Base-by-base conservation (phyloP, 2,329 filamentous ascomycete genomes). In the Apiospora phragmitis region DNA sequence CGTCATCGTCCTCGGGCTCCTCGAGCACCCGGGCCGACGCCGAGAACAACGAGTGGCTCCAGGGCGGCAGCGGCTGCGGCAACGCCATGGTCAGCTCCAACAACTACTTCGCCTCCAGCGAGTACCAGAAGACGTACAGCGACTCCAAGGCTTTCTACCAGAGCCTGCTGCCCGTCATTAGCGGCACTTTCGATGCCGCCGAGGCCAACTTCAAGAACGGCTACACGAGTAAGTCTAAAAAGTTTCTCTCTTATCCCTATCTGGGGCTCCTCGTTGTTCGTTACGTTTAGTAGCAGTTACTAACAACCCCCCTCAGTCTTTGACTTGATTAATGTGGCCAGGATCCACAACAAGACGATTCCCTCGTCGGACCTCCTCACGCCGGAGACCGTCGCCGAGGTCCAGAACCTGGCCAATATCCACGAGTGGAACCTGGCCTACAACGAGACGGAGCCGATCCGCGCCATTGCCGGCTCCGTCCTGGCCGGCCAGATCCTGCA, bases 371-470 rank as follows among this genome's bases (percentile, higher is more conserved):
- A 88, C 68, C 84, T 93, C 65, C 86, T 95, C 72, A 91, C 90
- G 65, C 75, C 83, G 47, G 83, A 85, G 1, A 87, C 87, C 35
- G 84, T 94, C 70, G 79, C 83, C 75, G 89, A 92, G 78, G 88
- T 96, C 70, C 87, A 88, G 75, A 87, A 88, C n/a, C 89, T 96
- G 42, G 94, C 95, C 75, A 90, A 95, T 79, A 83, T 85, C 71
- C 93, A 96, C 80, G 93, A 98, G 81, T 97, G 89, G 85, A 92
- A 91, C 77, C 89, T 96, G 18, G 93, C 93, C 69, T 97, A 92
- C 88, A 95, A 97, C 83, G 82, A 84, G 73, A 92, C 90, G 82
- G 93, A 95, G 76, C 83, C 87, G 62, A 84, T 87, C 74, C 87
- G 89, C 69, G 86, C 89, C 75, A 85, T 91, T 73, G 84, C 86